phyloP scores from a whole-genome alignment of 2,329 filamentous ascomycete species.

The Tolypocladium guangdongense region DNA sequence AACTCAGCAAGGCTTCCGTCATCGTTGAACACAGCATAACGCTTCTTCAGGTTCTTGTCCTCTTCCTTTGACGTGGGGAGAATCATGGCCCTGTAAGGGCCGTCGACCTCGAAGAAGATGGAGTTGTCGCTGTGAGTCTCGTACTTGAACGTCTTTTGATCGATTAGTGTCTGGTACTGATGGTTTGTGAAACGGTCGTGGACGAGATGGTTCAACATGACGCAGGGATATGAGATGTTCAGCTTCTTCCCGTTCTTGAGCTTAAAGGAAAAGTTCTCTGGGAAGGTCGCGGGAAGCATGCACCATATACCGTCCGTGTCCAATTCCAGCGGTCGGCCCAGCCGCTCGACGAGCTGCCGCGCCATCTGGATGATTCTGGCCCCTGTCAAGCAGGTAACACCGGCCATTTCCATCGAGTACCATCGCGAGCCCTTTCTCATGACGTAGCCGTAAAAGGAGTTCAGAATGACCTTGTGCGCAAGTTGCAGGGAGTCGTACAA shows the following conservation, averaged over 20 bases:
- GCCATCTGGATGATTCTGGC: constrained; percentile 97
- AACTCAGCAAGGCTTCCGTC: constrained; percentile 90
- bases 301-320: constrained; percentile 99
- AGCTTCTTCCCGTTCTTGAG: constrained; percentile 94
- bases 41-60: constrained; percentile 98
- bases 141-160: constrained; percentile 73
- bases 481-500: constrained; percentile 92
- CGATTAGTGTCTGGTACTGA: constrained; percentile 85
- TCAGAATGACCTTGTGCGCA: constrained; percentile 97
- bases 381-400: constrained; percentile 92
- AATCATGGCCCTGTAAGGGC: constrained; percentile 95
- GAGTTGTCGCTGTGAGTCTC: constrained; percentile 98
- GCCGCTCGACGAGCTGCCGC: constrained; percentile 80
- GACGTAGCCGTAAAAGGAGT: constrained; percentile 98
- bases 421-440: constrained; percentile 98
- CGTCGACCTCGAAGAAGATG: constrained; percentile 98
- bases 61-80: constrained; percentile 96
- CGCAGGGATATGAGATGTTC: constrained; percentile 93
- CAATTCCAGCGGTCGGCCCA: constrained; percentile 84
- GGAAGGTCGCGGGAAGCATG: constrained; percentile 91
- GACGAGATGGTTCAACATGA: constrained; percentile 97
- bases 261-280: constrained; percentile 91
- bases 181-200: constrained; percentile 93
- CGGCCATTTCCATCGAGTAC: constrained; percentile 99
- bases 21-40: constrained; percentile 97